Base-by-base conservation (phyloP, 192 early-diverging fungal species). In the Gonapodya sp. region DNA sequence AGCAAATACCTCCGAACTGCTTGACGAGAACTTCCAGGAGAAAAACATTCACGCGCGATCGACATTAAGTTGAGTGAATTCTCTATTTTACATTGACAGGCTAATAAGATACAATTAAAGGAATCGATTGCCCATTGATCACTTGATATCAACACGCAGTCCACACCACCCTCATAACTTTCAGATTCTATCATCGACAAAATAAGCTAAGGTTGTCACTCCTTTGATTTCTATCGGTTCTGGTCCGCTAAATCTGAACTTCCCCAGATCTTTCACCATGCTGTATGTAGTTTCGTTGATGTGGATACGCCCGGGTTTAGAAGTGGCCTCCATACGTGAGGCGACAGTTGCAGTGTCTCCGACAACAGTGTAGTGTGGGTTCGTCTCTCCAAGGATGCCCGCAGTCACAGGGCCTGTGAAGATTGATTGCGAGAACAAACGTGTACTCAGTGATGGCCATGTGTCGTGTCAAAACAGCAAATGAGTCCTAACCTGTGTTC, bases 281-380 rank as follows among this genome's bases (percentile, higher is more conserved):
- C 24, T 64, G 79, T 85, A 80, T 30, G 85, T 88, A 33, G 73
- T 79, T 79, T 87, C 85, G 36, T 79, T 73, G 35, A 86, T 84
- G 82, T 88, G 87, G 36, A 87, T 83, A 36, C 81, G 82, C 81
- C 85, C 85, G 34, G 86, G 81, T 79, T 85, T 84, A 34, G 84
- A 85, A 14, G 84, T 86, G 1, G 80, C 78, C 75, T 88, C 87
- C 87, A 87, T 88, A 72, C 84, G 85, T 31, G 86, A 87, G 0
- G 87, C 87, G 78, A 83, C 85, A 31, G 79, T 86, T 35, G 85
- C 85, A 34, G 87, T 88, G 46, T 88, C 87, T 24, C 87, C 87
- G 33, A 88, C 82, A 73, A 88, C 73, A 75, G 85, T 73, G 80
- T 83, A 88, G 78, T 85, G 84, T 31, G 87, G 87, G 81, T 85